phyloP scores from a whole-genome alignment of 2,329 filamentous ascomycete genomes.

The Colletotrichum phormii region DNA sequence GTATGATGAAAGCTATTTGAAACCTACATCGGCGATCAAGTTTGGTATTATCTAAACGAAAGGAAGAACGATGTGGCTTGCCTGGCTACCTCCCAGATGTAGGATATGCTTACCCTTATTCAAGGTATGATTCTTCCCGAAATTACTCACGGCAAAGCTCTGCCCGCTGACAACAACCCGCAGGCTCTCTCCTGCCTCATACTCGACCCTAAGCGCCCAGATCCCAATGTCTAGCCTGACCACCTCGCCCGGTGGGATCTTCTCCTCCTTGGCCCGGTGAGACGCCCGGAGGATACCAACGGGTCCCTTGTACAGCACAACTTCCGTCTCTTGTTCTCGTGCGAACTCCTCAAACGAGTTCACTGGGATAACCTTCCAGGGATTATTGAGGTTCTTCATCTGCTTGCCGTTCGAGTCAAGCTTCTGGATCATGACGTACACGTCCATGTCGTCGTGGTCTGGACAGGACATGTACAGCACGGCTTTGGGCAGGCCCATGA shows the following conservation, averaged over 20 bases:
- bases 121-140: constrained; percentile 10
- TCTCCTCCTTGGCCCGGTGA: constrained; percentile 37
- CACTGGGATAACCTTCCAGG: constrained; percentile 38
- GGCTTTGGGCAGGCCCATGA: constrained; percentile 59
- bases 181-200: constrained; percentile 41
- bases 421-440: constrained; percentile 49
- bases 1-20: no score
- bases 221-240: constrained; percentile 44
- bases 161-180: constrained; percentile 41
- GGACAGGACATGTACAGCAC: constrained; percentile 57
- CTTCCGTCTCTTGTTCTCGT: constrained; percentile 40
- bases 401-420: constrained; percentile 27
- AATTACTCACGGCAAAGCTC: constrained; percentile 37
- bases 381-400: constrained; percentile 43
- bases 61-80: constrained; percentile 39
- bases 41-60: constrained; percentile 13
- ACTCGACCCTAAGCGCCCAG: constrained; percentile 45
- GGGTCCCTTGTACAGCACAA: constrained; percentile 42
- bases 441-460: constrained; percentile 55
- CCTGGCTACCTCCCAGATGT: constrained; percentile 38
- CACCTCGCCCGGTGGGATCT: constrained; percentile 38
- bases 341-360: constrained; percentile 39
- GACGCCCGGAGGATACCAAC: constrained; percentile 42
- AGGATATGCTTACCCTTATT: constrained; percentile 40
- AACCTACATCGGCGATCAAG: not conserved